Conservation (phyloP, 2,329 filamentous ascomycete genomes). For the Colletotrichum agaves region DNA sequence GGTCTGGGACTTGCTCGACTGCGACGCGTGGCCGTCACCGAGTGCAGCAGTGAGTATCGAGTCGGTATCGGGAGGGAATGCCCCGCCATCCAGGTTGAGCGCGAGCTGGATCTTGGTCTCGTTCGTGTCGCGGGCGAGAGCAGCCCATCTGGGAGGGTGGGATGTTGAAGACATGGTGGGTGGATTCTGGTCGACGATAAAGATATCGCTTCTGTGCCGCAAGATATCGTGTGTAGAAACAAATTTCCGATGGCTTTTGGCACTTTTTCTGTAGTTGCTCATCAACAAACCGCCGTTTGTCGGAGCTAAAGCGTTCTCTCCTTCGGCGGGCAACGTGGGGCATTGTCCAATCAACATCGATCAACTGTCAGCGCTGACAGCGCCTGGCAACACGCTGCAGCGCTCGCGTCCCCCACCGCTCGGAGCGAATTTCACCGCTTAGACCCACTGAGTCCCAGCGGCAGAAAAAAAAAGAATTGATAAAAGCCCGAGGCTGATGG, state of each 20-base stretch:
- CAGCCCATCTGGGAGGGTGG: conserved; percentile 70
- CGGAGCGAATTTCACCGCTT: conserved; percentile 29
- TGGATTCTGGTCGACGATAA: background rate
- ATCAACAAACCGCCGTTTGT: conserved; percentile 19
- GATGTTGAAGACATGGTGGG: conserved; percentile 31
- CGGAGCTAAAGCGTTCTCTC: conserved; percentile 22
- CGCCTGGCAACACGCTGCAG: background rate
- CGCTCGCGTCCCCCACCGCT: conserved; percentile 1
- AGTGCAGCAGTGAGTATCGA: conserved; percentile 58
- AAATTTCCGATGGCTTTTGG: background rate
- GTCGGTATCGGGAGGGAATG: conserved; percentile 74
- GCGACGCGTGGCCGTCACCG: conserved; percentile 79
- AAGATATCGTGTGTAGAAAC: no score
- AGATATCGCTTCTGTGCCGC: no score
- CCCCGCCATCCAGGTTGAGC: conserved; percentile 92
- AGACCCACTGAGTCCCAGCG: conserved; percentile 14
- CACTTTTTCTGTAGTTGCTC: conserved; percentile 24
- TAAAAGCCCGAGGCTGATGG: conserved; percentile 30
- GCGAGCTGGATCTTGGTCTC: conserved; percentile 97
- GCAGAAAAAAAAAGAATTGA: conserved; percentile 32
- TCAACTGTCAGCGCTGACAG: conserved; percentile 17
- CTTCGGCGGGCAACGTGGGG: conserved; percentile 18
- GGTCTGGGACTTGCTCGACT: conserved; percentile 84
- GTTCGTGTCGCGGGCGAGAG: conserved; percentile 90
- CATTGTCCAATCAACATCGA: conserved; percentile 32